Conservation (phyloP, 306 rosid species). For the Prunus mongolica region DNA sequence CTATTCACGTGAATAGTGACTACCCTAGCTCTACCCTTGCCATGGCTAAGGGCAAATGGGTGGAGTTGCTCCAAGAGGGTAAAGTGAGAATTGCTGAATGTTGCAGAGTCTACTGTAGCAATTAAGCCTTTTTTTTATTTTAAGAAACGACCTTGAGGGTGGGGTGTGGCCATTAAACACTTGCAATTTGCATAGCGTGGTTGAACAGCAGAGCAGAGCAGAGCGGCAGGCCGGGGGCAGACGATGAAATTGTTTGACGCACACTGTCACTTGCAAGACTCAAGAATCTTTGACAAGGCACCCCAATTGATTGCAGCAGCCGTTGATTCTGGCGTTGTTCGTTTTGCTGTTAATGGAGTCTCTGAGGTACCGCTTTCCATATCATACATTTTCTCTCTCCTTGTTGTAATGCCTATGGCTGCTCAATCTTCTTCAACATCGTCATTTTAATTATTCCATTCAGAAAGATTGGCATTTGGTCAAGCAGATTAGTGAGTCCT, state of each 20-base stretch:
- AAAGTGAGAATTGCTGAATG: too few relatives aligned
- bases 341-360: conserved; percentile 72
- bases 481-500: conserved; percentile 49
- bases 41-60: too few relatives aligned
- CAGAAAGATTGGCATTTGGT: conserved; percentile 76
- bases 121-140: too few relatives aligned
- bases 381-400: background rate
- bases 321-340: conserved; percentile 52
- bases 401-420: background rate
- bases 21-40: too few relatives aligned
- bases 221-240: background rate
- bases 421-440: background rate
- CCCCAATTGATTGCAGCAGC: conserved; percentile 53
- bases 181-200: background rate
- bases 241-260: conserved; percentile 77
- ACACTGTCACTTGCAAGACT: conserved; percentile 87
- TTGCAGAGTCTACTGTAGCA: too few relatives aligned
- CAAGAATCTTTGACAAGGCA: conserved; percentile 55
- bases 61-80: too few relatives aligned
- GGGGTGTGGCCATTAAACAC: background rate
- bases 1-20: too few relatives aligned
- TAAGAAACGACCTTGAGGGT: too few relatives aligned
- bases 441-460: background rate
- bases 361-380: conserved; percentile 36
- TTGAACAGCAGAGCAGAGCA: background rate